Evolutionary conservation across 2,329 filamentous ascomycete species (phyloP), one percentile per base, ranked within the genome.

Genomic region (Monosporascus sp.): DNA sequence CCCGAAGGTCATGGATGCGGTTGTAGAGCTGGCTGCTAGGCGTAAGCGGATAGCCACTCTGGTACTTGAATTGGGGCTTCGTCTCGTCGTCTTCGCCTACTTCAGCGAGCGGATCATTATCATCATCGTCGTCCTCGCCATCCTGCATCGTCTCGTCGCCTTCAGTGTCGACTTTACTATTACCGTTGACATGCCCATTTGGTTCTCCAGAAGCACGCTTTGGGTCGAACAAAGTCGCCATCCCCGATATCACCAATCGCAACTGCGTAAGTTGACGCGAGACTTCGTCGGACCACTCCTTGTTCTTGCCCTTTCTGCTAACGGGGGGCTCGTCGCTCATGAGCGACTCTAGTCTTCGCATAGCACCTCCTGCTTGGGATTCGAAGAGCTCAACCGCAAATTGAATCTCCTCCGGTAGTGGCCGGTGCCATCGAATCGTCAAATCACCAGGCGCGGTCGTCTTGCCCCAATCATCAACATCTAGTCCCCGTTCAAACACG

Each of bases 221-320:
- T 1, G 91, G 86, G 65, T 97, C 91, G 66, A 99, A 97, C 11
- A 99, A 78, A 1, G 89, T 86, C 7, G 93, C 92, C 54, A 96
- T 86, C 51, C 94, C 94, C 3, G 93, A 95, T 26, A 96, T 84
- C 45, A 96, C 84, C n/a, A 99, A 79, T 31, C 93, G 82, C 16
- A 99, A 78, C 50, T 97, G 86, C 14, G 93, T 89, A 53, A 99
- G 79, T 60, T 96, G 91, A 52, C 94, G 80, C 2, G 91, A 93
- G 27, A 97, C 87, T 68, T 99, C 95, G 68, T 99, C 94, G 0
- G 93, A 97, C 94, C 94, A 99, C 64, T 97, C 93, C 71, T 97
- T 99, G 62, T 96, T 95, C 68, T 93, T 96, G 38, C 94, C 94
- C 60, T 92, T 93, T 53, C 93, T 84, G 70, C 91, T 95, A 51